Conservation (phyloP, 1,139 yeast genomes). For the Yarrowia galli region DNA sequence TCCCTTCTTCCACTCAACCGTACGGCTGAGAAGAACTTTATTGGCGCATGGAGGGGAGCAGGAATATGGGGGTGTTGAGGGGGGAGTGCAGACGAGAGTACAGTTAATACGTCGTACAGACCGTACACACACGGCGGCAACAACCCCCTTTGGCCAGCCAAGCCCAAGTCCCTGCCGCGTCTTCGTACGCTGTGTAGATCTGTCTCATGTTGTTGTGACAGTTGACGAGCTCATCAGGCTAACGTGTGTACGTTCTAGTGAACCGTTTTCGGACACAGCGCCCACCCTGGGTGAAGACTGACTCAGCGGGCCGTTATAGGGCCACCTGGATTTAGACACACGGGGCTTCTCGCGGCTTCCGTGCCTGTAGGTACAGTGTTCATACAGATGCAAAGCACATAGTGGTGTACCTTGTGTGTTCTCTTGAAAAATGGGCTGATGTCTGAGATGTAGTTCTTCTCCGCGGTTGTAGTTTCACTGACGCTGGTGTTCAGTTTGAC, state of each 20-base stretch:
- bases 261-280: background rate
- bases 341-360: background rate
- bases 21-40: conserved; percentile 7
- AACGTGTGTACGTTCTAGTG: background rate
- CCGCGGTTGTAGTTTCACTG: background rate
- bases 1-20: conserved; percentile 1
- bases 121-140: too few relatives aligned
- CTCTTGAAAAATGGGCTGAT: conserved; percentile 3
- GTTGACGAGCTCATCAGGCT: too few relatives aligned
- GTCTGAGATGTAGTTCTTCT: background rate
- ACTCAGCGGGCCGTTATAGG: conserved; percentile 22
- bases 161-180: background rate
- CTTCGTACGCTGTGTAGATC: background rate
- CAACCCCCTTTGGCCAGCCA: background rate
- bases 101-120: background rate
- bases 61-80: background rate
- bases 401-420: too few relatives aligned
- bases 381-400: too few relatives aligned
- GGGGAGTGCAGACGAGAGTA: too few relatives aligned
- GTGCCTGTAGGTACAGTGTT: background rate
- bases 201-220: background rate
- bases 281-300: background rate
- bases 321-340: background rate
- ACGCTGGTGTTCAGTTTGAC: background rate
- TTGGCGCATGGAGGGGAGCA: background rate